Percentiles rank a stretch among this genome's conserved stretches.
Evolutionary conservation across 495 filamentous ascomycete genomes (phyloP).

Genomic region (Aspergillus egyptiacus): DNA sequence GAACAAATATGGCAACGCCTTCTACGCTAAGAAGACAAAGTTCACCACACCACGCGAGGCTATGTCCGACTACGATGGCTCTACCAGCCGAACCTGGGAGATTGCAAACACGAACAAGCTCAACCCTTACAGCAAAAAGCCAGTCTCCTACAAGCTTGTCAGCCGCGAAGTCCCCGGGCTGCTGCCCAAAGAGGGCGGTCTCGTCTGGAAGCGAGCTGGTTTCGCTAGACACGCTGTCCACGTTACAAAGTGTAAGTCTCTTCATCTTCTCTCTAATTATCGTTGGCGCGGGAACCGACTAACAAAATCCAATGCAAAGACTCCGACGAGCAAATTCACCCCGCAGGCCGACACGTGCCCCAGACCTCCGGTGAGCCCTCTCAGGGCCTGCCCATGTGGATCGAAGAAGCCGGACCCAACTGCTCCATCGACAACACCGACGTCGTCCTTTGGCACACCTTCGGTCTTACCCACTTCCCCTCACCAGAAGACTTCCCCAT

Average conservation of each 20-base stretch:
- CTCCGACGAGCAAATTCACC: constrained; percentile 79
- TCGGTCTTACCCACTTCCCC: constrained; percentile 89
- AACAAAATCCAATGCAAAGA: constrained; percentile 42
- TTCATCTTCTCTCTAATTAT: not conserved
- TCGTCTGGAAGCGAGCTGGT: constrained; percentile 91
- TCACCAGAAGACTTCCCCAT: constrained; percentile 90
- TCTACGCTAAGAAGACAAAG: constrained; percentile 84
- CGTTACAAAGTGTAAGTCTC: constrained; percentile 76
- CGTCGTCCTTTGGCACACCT: constrained; percentile 94
- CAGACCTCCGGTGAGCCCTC: constrained; percentile 86
- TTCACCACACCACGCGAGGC: constrained; percentile 66
- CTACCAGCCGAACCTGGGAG: constrained; percentile 81
- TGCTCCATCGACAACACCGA: constrained; percentile 77
- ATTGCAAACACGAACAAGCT: constrained; percentile 80
- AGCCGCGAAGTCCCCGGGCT: constrained; percentile 74
- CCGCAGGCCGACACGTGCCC: constrained; percentile 88
- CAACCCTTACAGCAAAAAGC: constrained; percentile 81
- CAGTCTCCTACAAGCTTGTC: constrained; percentile 86
- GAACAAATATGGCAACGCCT: constrained; percentile 92
- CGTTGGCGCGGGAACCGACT: not conserved
- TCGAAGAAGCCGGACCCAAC: constrained; percentile 57
- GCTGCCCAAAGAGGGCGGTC: constrained; percentile 73
- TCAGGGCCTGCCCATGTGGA: constrained; percentile 75
- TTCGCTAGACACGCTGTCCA: constrained; percentile 90
- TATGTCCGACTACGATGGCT: constrained; percentile 75